Percentiles rank a stretch among this genome's conserved stretches.
Evolutionary conservation across 1,284 basidiomycete genomes (phyloP).

Genomic region (Heterobasidion irregulare): DNA sequence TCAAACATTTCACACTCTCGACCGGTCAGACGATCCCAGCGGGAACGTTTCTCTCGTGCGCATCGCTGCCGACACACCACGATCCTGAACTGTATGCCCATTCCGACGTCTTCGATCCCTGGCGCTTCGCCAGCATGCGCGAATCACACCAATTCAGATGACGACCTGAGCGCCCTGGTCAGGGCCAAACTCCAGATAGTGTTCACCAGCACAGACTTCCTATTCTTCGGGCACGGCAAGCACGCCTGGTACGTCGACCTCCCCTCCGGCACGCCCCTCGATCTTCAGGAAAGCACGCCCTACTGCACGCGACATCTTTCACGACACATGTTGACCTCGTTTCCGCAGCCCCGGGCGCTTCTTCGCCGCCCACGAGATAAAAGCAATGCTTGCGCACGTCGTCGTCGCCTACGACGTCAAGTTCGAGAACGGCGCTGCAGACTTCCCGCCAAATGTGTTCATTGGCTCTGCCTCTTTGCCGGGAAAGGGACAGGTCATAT

Average conservation of each 20-base stretch:
- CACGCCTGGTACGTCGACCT: not conserved
- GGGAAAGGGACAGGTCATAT: not conserved
- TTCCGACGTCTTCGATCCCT: constrained; percentile 21
- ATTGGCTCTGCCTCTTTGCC: not conserved
- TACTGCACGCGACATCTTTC: too few species aligned
- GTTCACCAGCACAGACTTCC: constrained; percentile 15
- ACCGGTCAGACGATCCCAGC: constrained; percentile 32
- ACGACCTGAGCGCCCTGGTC: too few species aligned
- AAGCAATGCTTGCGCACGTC: constrained; percentile 28
- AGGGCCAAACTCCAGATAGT: constrained; percentile 14
- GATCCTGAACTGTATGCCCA: constrained; percentile 19
- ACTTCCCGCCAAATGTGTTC: not conserved
- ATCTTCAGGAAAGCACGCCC: too few species aligned
- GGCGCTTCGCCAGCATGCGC: constrained; percentile 20
- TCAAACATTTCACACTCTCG: constrained; percentile 30
- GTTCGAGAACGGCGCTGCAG: constrained; percentile 12
- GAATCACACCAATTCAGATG: constrained; percentile 4
- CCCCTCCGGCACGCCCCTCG: not conserved
- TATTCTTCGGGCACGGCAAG: constrained; percentile 21
- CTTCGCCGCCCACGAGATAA: constrained; percentile 27
- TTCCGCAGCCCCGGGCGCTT: constrained; percentile 22
- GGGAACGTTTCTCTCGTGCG: constrained; percentile 13
- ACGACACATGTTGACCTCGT: too few species aligned
- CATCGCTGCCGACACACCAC: constrained; percentile 16
- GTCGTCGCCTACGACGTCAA: constrained; percentile 30